Base-by-base conservation (phyloP, 2,329 filamentous ascomycete genomes). In the Anthostomella pinea region DNA sequence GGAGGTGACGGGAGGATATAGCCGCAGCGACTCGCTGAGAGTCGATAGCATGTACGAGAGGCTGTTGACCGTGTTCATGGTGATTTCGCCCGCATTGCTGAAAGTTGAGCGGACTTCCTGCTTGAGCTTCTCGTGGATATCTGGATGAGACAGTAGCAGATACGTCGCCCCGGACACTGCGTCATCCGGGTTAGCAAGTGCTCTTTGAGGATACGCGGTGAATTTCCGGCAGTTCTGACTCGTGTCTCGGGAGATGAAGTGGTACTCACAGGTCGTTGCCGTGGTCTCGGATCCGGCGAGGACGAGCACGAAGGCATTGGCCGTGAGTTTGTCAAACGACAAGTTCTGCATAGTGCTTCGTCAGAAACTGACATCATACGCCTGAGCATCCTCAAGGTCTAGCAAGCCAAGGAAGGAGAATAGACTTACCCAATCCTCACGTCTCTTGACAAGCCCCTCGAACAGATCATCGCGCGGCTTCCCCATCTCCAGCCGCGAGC, bases 21-120 rank as follows among this genome's bases (percentile, higher is more conserved):
- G 49, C 4, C 69, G 59, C 11, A 72, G 45, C 8, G 57, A 48
- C 46, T 72, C 69, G 16, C 69, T 59, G n/a, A 71, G 54, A 23
- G 57, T 53, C 4, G 67, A 68, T 9, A 61, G 50, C 48, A 70
- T 59, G 35, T 70, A 72, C n/a, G 50, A 35, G 0, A 70, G 48
- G 14, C 51, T 52, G 25, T 49, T 48, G 6, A 63, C 57, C 3
- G 53, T 57, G 13, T 49, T 54, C 26, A 66, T 52, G 13, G 49
- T 60, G 40, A 72, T 70, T 9, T 69, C 59, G 2, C 60, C 54
- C 11, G 59, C 54, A 1, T 38, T 52, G 4, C 47, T 44, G 40
- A 70, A 70, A 3, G 52, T 34, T 1, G 55, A 52, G 5, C 67
- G 62, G 8, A 72, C 56, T 50, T 72, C 69, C 2, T 57, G 17